Base-by-base conservation (phyloP, 495 filamentous ascomycete genomes). In the Pyrenopolyporus hunteri region DNA sequence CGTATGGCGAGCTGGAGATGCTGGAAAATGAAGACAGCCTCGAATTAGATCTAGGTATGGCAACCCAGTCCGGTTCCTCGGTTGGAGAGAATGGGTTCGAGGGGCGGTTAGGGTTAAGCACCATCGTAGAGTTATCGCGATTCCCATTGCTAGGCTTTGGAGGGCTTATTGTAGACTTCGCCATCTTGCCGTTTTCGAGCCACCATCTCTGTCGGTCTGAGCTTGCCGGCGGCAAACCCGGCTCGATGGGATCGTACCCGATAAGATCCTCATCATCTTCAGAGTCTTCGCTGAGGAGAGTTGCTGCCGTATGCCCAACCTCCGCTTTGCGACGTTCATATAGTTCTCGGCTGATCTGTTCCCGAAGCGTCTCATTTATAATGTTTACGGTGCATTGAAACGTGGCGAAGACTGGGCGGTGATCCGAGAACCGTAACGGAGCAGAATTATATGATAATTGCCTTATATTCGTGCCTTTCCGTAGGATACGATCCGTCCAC, bases 201-300 rank as follows among this genome's bases (percentile, higher is more conserved):
- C 94, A 98, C 94, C 94, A 98, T 75, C 91, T 96, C 56, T 86
- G 82, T 28, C 83, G 81, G 68, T 97, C 92, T 3, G 92, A 96
- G 70, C 93, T 97, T 11, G 95, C 89, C 33, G 92, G 87, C 13
- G 95, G 94, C 11, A 97, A 76, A 10, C 87, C 91, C 2, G 88
- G 86, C 59, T 91, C 85, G 52, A 94, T 87, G 2, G 89, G 79
- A 36, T 89, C 86, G 67, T 89, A 89, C 1, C 87, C 84, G 19
- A 89, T 81, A 8, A 88, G 74, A 57, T 92, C 89, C 58, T 92
- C 89, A 57, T 92, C 87, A 8, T 69, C 66, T 29, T 92, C 87
- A 0, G 80, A 78, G 37, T 90, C 84, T 40, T 84, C 78, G 10
- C 74, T 74, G 23, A 71, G 64, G 26, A 83, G 73, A 17, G 78